Percentiles rank a stretch among this genome's conserved stretches.
Evolutionary conservation across 164 flowering plant species (phyloP).

Genomic region (Stephania yunnanensis): DNA sequence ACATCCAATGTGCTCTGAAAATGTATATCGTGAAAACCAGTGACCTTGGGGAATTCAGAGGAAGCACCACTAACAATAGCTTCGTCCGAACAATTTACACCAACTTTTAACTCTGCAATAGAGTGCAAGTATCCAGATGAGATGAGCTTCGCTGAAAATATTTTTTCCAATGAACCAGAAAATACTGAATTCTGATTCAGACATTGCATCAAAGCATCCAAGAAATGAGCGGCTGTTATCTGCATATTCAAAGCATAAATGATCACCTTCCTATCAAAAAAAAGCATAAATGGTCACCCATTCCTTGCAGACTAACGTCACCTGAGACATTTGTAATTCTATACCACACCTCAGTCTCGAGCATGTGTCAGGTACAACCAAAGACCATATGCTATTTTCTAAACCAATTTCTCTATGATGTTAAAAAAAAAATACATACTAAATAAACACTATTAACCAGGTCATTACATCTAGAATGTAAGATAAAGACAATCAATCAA

Average conservation of each 20-base stretch:
- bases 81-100: conserved; percentile 6
- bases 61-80: conserved; percentile 15
- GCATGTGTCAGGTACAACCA: no score
- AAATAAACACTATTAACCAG: not conserved
- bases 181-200: conserved; percentile 70
- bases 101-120: conserved; percentile 54
- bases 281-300: no score
- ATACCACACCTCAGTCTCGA: no score
- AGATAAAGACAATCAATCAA: not conserved
- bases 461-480: not conserved
- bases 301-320: no score
- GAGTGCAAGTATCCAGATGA: conserved; percentile 72
- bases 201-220: conserved; percentile 63
- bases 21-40: conserved; percentile 18
- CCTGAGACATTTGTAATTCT: no score
- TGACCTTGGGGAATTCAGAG: conserved; percentile 16
- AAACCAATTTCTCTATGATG: no score
- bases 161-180: conserved; percentile 77
- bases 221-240: conserved; percentile 60
- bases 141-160: conserved; percentile 39
- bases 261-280: no score
- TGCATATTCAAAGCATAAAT: conserved; percentile 22
- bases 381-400: no score
- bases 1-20: conserved; percentile 10
- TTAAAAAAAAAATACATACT: no score